Conservation (phyloP, 2,329 filamentous ascomycete species). For the Lojkania enalia region DNA sequence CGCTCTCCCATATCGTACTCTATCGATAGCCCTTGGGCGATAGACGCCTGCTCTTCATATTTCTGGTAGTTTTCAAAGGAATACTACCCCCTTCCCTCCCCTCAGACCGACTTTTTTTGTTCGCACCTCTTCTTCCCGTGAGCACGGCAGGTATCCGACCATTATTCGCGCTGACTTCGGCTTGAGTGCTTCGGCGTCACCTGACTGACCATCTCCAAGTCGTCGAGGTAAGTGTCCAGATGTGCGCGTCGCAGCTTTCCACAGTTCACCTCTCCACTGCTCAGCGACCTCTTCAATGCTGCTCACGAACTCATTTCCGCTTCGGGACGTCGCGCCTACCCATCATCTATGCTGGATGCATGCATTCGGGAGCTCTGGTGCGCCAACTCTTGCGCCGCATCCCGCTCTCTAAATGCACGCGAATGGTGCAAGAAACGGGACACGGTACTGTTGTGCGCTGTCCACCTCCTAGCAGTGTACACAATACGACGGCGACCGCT, state of each 20-base stretch:
- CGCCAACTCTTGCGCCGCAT: conserved; percentile 18
- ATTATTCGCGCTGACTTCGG: neutral
- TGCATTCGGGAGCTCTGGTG: conserved; percentile 8
- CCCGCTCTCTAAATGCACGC: conserved; percentile 28
- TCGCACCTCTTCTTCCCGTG: neutral
- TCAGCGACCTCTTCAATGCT: neutral
- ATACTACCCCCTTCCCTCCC: neutral
- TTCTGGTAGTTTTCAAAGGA: neutral
- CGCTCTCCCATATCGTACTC: conserved; percentile 3
- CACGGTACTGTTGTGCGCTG: conserved; percentile 37
- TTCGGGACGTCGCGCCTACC: neutral
- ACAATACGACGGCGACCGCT: conserved; percentile 31
- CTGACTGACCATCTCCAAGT: neutral
- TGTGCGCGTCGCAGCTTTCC: neutral
- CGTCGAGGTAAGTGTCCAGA: neutral
- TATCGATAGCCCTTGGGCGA: neutral
- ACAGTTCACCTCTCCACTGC: neutral
- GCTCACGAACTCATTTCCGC: neutral
- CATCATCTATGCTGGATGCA: conserved; percentile 16
- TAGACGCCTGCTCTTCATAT: neutral
- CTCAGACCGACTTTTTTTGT: neutral
- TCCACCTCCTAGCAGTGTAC: conserved; percentile 23
- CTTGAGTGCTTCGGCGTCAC: too few species aligned
- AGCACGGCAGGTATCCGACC: neutral
- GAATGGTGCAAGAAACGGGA: conserved; percentile 33